These are phyloP conservation scores for Curvularia spicifera DNA, from an alignment of 2,329 filamentous ascomycete genomes.

Conservation along the genomic window DNA sequence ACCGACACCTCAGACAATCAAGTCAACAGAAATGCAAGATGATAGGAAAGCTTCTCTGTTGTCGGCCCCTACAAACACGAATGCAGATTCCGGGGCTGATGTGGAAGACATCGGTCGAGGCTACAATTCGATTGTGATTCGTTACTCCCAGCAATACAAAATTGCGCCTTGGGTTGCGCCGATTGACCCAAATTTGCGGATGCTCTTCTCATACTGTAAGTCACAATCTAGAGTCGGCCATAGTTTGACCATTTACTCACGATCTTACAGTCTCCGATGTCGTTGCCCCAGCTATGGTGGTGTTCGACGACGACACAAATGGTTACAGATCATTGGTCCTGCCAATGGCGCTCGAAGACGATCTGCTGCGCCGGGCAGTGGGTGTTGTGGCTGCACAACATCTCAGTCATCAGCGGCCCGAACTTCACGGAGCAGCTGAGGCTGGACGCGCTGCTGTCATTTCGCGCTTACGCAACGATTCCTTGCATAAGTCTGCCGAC, in stretches of 20 bases:
- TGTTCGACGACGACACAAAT: conserved; percentile 47
- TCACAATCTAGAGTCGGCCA: not conserved
- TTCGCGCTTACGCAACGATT: conserved; percentile 44
- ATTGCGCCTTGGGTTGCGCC: too few species aligned
- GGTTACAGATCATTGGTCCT: conserved; percentile 52
- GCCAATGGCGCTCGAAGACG: conserved; percentile 50
- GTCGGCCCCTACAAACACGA: too few species aligned
- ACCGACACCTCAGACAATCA: too few species aligned
- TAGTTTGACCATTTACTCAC: conserved; percentile 1
- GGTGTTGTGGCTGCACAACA: conserved; percentile 52
- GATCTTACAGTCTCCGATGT: conserved; percentile 41
- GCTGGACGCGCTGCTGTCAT: conserved; percentile 48
- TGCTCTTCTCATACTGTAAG: not conserved
- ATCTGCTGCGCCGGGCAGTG: conserved; percentile 47
- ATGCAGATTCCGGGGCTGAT: too few species aligned
- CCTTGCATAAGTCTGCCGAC: conserved; percentile 29
- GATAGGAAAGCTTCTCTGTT: too few species aligned
- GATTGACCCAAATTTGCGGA: too few species aligned
- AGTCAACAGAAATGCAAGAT: too few species aligned
- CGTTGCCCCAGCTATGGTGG: conserved; percentile 52
- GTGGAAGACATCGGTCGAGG: too few species aligned
- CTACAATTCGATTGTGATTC: too few species aligned
- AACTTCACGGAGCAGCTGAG: conserved; percentile 44
- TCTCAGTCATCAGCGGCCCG: conserved; percentile 42
- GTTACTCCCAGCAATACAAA: too few species aligned